Evolutionary conservation across 2,329 filamentous ascomycete species (phyloP).

Genomic region (Venturia effusa): DNA sequence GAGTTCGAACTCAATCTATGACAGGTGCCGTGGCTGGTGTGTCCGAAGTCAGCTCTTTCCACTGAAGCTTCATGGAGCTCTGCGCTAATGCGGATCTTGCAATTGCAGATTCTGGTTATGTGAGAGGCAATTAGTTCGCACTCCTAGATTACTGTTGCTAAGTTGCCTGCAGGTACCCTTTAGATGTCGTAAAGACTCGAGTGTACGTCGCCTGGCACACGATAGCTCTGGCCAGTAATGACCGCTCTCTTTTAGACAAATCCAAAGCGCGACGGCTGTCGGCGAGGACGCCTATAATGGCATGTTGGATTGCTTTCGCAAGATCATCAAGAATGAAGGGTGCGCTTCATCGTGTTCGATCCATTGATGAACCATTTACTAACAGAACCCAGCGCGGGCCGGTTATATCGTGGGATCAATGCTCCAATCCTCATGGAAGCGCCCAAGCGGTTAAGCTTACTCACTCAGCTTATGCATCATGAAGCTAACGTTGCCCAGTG

Average conservation of each 20-base stretch:
- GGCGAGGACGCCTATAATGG: slow-evolving; percentile 85
- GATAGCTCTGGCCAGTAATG: background rate
- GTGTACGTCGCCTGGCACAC: slow-evolving; percentile 48
- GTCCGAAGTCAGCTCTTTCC: slow-evolving; percentile 58
- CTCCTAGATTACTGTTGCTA: slow-evolving; percentile 12
- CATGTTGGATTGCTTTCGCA: slow-evolving; percentile 96
- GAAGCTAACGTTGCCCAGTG: slow-evolving; percentile 36
- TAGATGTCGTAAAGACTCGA: slow-evolving; percentile 97
- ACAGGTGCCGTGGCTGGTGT: slow-evolving; percentile 89
- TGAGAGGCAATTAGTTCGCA: slow-evolving; percentile 33
- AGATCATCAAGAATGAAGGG: slow-evolving; percentile 96
- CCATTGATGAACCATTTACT: background rate
- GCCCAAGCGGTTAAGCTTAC: slow-evolving; percentile 53
- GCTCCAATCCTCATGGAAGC: slow-evolving; percentile 98
- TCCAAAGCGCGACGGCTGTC: slow-evolving; percentile 63
- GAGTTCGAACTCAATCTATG: slow-evolving; percentile 20
- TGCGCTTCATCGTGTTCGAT: slow-evolving; percentile 32
- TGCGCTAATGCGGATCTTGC: slow-evolving; percentile 11
- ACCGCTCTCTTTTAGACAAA: slow-evolving; percentile 49
- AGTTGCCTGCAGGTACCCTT: slow-evolving; percentile 64
- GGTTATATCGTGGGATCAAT: slow-evolving; percentile 89
- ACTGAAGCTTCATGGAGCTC: background rate
- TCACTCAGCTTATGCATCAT: slow-evolving; percentile 1
- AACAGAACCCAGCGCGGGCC: slow-evolving; percentile 19
- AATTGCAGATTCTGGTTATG: slow-evolving; percentile 72